A percentile compares a stretch with the other conserved stretches of the same genome.
These are phyloP conservation scores for Rasamsonia emersonii DNA, from an alignment of 2,329 filamentous ascomycete species.

Conservation along the genomic window DNA sequence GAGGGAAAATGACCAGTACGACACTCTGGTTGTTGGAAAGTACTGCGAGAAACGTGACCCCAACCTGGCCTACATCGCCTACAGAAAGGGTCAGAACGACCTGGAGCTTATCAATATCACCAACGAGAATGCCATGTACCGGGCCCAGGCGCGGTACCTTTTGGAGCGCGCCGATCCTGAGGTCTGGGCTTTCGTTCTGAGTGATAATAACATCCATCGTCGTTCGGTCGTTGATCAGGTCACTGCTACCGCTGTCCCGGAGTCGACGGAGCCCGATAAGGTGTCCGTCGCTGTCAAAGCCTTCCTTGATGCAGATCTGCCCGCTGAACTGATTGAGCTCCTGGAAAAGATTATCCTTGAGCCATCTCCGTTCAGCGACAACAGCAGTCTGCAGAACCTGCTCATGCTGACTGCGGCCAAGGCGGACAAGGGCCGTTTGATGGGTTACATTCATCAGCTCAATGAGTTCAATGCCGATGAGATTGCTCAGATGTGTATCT, in stretches of 20 bases:
- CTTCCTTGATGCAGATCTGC: conserved; percentile 84
- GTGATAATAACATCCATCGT: conserved; percentile 90
- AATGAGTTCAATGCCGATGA: conserved; percentile 85
- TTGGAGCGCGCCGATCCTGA: conserved; percentile 82
- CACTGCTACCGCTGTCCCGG: conserved; percentile 86
- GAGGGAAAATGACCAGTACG: conserved; percentile 95
- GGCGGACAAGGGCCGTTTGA: conserved; percentile 87
- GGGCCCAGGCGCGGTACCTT: conserved; percentile 91
- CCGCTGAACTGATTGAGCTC: conserved; percentile 89
- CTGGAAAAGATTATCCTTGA: conserved; percentile 99
- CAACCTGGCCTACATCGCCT: conserved; percentile 89
- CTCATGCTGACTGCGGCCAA: conserved; percentile 95
- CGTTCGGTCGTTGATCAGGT: conserved; percentile 93
- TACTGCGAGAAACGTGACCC: conserved; percentile 99
- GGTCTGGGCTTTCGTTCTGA: conserved; percentile 91
- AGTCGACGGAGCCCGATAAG: conserved; percentile 86
- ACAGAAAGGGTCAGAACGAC: conserved; percentile 94
- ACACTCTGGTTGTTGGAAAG: conserved; percentile 84
- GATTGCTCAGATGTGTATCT: conserved; percentile 86
- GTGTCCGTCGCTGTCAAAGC: conserved; percentile 90
- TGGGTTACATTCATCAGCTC: conserved; percentile 91
- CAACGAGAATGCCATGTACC: conserved; percentile 99
- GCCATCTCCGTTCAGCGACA: conserved; percentile 97
- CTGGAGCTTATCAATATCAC: conserved; percentile 95
- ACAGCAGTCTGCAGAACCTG: conserved; percentile 90